Conservation (phyloP, 805 yeast species). For the Teunomyces cretensis region DNA sequence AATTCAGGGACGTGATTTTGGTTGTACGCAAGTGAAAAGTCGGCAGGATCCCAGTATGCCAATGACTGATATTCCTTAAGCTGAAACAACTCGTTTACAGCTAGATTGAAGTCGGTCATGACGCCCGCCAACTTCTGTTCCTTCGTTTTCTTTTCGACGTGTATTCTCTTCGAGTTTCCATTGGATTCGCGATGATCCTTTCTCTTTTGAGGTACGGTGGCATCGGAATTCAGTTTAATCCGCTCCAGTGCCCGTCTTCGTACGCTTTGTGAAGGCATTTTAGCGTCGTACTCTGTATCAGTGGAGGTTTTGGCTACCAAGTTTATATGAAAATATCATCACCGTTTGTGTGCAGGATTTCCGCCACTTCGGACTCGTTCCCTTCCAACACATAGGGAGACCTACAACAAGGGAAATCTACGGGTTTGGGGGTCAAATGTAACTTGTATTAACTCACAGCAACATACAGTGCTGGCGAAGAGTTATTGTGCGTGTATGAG, state of each 20-base stretch:
- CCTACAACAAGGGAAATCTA: background rate
- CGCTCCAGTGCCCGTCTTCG: slow-evolving; percentile 7
- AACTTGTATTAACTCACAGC: background rate
- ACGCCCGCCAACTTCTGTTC: slow-evolving; percentile 38
- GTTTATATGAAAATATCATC: slow-evolving; percentile 1
- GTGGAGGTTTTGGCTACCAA: slow-evolving; percentile 1
- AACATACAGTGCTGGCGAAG: background rate
- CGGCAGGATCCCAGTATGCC: slow-evolving; percentile 60
- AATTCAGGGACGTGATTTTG: slow-evolving; percentile 31
- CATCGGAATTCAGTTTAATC: background rate
- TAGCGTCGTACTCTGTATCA: background rate
- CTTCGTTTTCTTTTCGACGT: slow-evolving; percentile 7
- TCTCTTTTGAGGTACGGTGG: slow-evolving; percentile 5
- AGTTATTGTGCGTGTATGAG: background rate
- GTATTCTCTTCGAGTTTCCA: background rate
- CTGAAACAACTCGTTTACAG: slow-evolving; percentile 64
- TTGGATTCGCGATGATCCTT: slow-evolving; percentile 2
- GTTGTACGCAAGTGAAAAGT: slow-evolving; percentile 21
- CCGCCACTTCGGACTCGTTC: background rate
- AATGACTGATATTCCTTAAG: slow-evolving; percentile 59
- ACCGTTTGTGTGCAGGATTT: background rate
- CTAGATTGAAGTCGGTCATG: slow-evolving; percentile 45
- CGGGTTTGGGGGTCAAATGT: background rate
- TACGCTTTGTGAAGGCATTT: slow-evolving; percentile 3
- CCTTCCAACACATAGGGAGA: too few relatives aligned